Percentiles rank a stretch among this genome's conserved stretches.
Conservation (phyloP, 2,329 filamentous ascomycete genomes). For the Clonostachys sp. region DNA sequence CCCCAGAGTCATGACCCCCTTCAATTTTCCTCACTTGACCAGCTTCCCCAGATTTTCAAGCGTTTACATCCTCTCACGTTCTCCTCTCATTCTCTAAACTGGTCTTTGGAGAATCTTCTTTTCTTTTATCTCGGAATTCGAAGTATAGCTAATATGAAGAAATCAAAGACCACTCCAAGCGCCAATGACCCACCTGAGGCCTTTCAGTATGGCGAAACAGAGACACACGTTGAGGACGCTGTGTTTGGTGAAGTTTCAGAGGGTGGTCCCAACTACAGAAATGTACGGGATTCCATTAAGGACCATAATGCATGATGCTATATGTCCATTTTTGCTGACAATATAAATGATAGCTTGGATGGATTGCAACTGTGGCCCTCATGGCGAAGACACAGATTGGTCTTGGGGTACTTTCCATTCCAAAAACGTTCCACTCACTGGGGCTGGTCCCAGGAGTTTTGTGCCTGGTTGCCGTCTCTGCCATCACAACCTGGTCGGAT, state of each 20-base stretch:
- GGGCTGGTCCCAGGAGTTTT: slow-evolving; percentile 44
- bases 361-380: slow-evolving; percentile 31
- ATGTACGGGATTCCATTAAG: slow-evolving; percentile 11
- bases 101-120: too few species aligned
- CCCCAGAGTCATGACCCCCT: too few species aligned
- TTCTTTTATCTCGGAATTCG: too few species aligned
- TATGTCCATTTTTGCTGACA: background rate
- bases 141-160: too few species aligned
- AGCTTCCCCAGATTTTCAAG: too few species aligned
- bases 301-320: background rate
- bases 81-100: too few species aligned
- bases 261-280: slow-evolving; percentile 20
- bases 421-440: slow-evolving; percentile 34
- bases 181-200: too few species aligned
- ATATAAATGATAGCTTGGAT: slow-evolving; percentile 23
- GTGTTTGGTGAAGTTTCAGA: slow-evolving; percentile 21
- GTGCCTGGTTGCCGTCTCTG: slow-evolving; percentile 27
- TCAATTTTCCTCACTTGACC: too few species aligned
- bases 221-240: slow-evolving; percentile 11
- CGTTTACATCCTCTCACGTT: too few species aligned
- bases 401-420: slow-evolving; percentile 42
- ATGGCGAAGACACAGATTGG: slow-evolving; percentile 42
- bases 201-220: too few species aligned
- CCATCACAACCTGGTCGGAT: slow-evolving; percentile 41
- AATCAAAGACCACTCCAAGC: too few species aligned